Conservation (phyloP, 2,329 filamentous ascomycete species). For the Xylaria hypoxylon region DNA sequence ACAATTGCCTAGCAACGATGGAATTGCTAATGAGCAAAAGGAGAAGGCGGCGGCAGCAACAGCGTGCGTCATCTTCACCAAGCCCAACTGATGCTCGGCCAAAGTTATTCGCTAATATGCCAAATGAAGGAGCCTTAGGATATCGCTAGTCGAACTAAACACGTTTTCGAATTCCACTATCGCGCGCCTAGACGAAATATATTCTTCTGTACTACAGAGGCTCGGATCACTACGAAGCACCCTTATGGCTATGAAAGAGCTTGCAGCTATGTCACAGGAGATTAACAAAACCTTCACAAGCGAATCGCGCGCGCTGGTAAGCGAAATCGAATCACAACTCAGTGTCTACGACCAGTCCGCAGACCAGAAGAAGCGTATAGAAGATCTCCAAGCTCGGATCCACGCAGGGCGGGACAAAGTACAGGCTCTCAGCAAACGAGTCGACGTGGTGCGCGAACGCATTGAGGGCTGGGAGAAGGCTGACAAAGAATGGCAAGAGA, state of each 20-base stretch:
- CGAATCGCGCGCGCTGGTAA: conserved; percentile 69
- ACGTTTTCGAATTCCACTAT: conserved; percentile 72
- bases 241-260: conserved; percentile 72
- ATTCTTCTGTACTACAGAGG: conserved; percentile 79
- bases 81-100: not conserved
- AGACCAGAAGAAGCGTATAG: conserved; percentile 72
- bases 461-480: conserved; percentile 76
- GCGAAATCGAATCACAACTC: conserved; percentile 71
- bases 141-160: conserved; percentile 65
- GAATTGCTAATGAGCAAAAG: conserved; percentile 56
- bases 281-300: conserved; percentile 69
- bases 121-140: conserved; percentile 60
- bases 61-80: conserved; percentile 52
- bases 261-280: conserved; percentile 71
- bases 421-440: conserved; percentile 68
- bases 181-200: conserved; percentile 76
- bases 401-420: conserved; percentile 69
- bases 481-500: conserved; percentile 76
- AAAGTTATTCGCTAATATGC: conserved; percentile 42
- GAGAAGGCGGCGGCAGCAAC: conserved; percentile 55
- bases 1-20: conserved; percentile 52
- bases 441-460: conserved; percentile 71
- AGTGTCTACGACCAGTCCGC: conserved; percentile 71
- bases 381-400: conserved; percentile 71
- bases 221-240: conserved; percentile 72